A percentile compares a stretch with the other conserved stretches of the same genome.
Conservation (phyloP, 306 rosid species). For the Quercus parvula region DNA sequence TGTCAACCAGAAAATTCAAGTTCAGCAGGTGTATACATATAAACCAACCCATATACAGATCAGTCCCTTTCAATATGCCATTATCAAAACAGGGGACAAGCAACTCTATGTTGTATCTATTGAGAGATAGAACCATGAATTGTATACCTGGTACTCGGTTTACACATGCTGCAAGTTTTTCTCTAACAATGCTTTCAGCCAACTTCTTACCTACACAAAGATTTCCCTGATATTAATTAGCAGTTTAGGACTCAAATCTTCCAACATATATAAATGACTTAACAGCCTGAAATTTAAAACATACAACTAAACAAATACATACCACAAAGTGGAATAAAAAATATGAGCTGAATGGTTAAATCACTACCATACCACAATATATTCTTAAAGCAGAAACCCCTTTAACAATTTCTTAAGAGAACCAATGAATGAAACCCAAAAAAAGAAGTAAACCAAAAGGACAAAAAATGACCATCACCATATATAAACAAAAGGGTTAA, state of each 20-base stretch:
- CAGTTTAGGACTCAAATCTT: not conserved
- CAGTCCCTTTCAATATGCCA: not conserved
- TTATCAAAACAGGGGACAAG: not conserved
- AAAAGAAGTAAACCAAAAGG: not conserved
- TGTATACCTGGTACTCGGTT: constrained; percentile 78
- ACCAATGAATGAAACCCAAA: not conserved
- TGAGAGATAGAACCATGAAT: not conserved
- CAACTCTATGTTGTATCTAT: not conserved
- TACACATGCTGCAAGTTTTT: constrained; percentile 96
- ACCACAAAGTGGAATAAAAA: not conserved
- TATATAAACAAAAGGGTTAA: too few species aligned
- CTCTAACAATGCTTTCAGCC: constrained; percentile 80
- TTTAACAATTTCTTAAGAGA: not conserved
- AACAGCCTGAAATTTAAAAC: not conserved
- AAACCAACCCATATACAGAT: not conserved
- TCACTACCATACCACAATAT: not conserved
- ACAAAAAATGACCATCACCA: not conserved
- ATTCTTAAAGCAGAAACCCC: not conserved
- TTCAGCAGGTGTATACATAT: not conserved
- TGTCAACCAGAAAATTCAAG: not conserved
- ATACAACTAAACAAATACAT: not conserved
- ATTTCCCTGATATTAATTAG: not conserved
- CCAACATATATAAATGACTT: not conserved
- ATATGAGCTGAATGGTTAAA: too few species aligned
- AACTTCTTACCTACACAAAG: constrained; percentile 71